Evolutionary conservation across 1,284 basidiomycete genomes (phyloP).

Genomic region (Paramarasmius palmivorus): DNA sequence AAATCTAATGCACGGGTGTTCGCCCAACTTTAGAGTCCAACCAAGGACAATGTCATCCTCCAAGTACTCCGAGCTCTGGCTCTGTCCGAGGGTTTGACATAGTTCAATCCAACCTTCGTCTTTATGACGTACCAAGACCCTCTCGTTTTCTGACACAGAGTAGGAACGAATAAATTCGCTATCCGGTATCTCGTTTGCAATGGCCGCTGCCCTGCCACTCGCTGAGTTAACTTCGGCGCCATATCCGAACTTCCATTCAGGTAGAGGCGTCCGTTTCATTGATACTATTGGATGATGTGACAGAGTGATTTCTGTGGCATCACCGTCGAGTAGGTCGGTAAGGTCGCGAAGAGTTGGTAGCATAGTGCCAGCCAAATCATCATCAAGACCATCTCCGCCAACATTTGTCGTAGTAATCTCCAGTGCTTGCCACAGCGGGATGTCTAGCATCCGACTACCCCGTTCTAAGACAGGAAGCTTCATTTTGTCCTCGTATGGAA

Average conservation of each 20-base stretch:
- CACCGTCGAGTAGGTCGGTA: background rate
- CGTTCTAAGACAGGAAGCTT: too few species aligned
- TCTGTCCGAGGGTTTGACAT: background rate
- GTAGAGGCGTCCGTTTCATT: background rate
- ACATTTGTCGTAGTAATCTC: background rate
- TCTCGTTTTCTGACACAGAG: background rate
- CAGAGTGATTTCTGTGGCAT: background rate
- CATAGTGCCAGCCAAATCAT: too few species aligned
- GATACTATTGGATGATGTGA: background rate
- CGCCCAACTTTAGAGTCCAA: background rate
- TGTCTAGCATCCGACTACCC: background rate
- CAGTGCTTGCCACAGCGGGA: background rate
- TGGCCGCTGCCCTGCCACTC: background rate
- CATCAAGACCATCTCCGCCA: background rate
- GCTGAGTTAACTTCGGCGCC: background rate
- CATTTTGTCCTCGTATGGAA: background rate
- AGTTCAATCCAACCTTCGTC: conserved; percentile 2
- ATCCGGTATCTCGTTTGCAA: background rate
- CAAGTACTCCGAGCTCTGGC: background rate
- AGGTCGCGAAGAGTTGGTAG: background rate
- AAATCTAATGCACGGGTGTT: conserved; percentile 4
- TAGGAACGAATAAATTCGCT: background rate
- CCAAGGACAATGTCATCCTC: conserved; percentile 1
- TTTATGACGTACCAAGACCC: background rate
- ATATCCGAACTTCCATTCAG: background rate